A percentile compares a stretch with the other conserved stretches of the same genome.
These are phyloP conservation scores for Litsea cubeba DNA, from an alignment of 164 flowering plant species.

Conservation along the genomic window DNA sequence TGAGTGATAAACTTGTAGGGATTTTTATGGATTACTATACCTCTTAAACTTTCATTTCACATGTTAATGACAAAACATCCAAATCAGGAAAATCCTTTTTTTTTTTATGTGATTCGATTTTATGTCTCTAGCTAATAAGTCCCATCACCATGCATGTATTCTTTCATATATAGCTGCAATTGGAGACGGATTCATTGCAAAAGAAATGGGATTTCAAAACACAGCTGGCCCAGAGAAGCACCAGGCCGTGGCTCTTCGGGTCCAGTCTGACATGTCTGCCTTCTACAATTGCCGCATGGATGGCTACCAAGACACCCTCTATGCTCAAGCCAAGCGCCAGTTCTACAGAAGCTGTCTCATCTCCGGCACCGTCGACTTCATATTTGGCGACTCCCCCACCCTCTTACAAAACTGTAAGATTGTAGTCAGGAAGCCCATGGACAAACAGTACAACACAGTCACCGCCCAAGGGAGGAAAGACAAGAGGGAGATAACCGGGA, in stretches of 20 bases:
- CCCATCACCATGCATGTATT: too few species aligned
- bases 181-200: slow-evolving; percentile 43
- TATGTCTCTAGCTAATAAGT: background rate
- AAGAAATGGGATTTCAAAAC: slow-evolving; percentile 51
- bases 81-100: too few species aligned
- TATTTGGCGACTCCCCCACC: slow-evolving; percentile 42
- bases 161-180: slow-evolving; percentile 30
- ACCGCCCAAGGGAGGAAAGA: slow-evolving; percentile 44
- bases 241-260: slow-evolving; percentile 58
- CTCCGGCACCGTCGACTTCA: slow-evolving; percentile 63
- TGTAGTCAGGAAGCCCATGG: slow-evolving; percentile 42
- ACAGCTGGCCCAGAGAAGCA: slow-evolving; percentile 62
- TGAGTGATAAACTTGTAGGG: slow-evolving; percentile 12
- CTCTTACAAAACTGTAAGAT: slow-evolving; percentile 42
- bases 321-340: slow-evolving; percentile 43
- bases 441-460: slow-evolving; percentile 38
- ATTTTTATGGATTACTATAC: too few species aligned
- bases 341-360: slow-evolving; percentile 53
- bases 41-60: too few species aligned
- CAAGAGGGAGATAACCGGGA: slow-evolving; percentile 24
- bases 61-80: too few species aligned
- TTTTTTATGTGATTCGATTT: background rate
- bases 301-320: slow-evolving; percentile 60
- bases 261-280: slow-evolving; percentile 35
- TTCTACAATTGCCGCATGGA: slow-evolving; percentile 55